These are phyloP conservation scores for Puya raimondii DNA, from an alignment of 176 grass and related monocot genomes.

Conservation along the genomic window DNA sequence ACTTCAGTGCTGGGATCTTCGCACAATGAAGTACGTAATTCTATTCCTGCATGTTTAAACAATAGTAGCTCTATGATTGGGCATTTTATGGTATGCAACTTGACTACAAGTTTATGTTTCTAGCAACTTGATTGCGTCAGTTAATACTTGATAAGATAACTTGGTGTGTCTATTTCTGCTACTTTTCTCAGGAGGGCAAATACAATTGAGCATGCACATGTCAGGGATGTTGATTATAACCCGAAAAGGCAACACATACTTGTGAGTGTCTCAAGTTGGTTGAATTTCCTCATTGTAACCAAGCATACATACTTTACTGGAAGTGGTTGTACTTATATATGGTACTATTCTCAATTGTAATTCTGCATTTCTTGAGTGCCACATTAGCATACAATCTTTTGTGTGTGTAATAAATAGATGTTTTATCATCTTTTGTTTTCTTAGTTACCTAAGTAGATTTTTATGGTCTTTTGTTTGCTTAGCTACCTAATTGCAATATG, in stretches of 20 bases:
- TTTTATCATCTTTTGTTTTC: too few relatives aligned
- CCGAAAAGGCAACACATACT: conserved; percentile 82
- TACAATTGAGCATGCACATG: conserved; percentile 75
- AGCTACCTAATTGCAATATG: too few relatives aligned
- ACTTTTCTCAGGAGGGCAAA: conserved; percentile 46
- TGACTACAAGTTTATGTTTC: background rate
- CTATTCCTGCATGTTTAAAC: background rate
- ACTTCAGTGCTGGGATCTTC: conserved; percentile 89
- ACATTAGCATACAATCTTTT: too few relatives aligned
- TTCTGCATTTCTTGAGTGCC: too few relatives aligned
- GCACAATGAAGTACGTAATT: conserved; percentile 67
- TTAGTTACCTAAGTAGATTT: too few relatives aligned
- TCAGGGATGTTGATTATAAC: conserved; percentile 92
- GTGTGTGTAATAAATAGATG: too few relatives aligned
- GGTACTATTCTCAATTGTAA: too few relatives aligned
- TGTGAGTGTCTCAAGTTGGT: conserved; percentile 45
- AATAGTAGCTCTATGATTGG: background rate
- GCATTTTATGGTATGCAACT: background rate
- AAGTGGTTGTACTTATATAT: too few relatives aligned
- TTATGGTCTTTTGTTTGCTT: too few relatives aligned
- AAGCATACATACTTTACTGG: too few relatives aligned
- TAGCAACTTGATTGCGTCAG: background rate
- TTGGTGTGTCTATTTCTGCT: background rate
- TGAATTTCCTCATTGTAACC: conserved; percentile 16
- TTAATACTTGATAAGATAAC: background rate